Evolutionary conservation across 345 rosid genomes (phyloP).

Genomic region (Carallia pectinifolia): DNA sequence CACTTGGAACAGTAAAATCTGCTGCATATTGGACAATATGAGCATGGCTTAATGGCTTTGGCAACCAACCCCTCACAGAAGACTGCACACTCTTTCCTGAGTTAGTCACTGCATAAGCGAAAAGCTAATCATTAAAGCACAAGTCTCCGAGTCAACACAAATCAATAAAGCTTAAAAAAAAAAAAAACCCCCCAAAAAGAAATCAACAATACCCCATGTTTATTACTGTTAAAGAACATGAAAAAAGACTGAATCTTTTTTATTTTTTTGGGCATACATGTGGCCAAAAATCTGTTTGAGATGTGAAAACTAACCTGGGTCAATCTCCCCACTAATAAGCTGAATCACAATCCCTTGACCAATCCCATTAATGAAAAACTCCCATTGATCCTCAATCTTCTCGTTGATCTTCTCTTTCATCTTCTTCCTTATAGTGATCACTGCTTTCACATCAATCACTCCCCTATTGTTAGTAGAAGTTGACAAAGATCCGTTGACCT

Average conservation of each 20-base stretch:
- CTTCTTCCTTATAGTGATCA: slow-evolving; percentile 74
- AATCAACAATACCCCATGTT: not conserved
- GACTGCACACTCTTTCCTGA: slow-evolving; percentile 62
- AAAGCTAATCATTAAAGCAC: slow-evolving; percentile 6
- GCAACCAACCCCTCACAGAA: slow-evolving; percentile 63
- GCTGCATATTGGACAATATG: slow-evolving; percentile 64
- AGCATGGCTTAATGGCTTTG: slow-evolving; percentile 45
- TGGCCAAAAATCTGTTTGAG: not conserved
- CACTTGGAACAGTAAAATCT: slow-evolving; percentile 54
- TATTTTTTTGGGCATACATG: no score
- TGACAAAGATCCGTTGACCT: slow-evolving; percentile 19
- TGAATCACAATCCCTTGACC: slow-evolving; percentile 80
- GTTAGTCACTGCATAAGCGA: slow-evolving; percentile 47
- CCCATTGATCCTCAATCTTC: slow-evolving; percentile 65
- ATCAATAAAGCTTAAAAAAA: not conserved
- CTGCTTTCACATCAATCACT: slow-evolving; percentile 52
- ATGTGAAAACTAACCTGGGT: slow-evolving; percentile 56
- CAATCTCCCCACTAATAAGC: slow-evolving; percentile 76
- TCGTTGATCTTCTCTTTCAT: slow-evolving; percentile 70
- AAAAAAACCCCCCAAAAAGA: not conserved
- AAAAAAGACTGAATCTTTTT: not conserved
- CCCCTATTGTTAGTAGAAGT: slow-evolving; percentile 19
- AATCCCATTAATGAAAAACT: slow-evolving; percentile 65
- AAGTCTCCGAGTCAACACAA: not conserved
- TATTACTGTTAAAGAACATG: not conserved